Percentiles rank a stretch among this genome's conserved stretches.
These are phyloP conservation scores for Trichoderma virens DNA, from an alignment of 495 filamentous ascomycete genomes.

Conservation along the genomic window DNA sequence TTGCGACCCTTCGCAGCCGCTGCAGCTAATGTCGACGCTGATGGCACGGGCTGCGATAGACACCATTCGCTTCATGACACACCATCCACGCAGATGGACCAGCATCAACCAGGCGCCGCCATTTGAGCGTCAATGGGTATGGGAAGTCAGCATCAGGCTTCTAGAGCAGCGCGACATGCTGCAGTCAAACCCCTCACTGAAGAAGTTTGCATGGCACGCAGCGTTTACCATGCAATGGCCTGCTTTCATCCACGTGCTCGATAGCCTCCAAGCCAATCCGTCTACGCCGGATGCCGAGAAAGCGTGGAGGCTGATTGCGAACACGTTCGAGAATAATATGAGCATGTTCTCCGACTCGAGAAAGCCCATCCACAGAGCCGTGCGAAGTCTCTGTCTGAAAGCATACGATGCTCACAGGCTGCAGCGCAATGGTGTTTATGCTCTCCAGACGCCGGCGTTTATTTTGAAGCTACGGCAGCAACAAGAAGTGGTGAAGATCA, in stretches of 20 bases:
- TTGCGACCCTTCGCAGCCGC: constrained; percentile 26
- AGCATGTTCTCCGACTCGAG: constrained; percentile 22
- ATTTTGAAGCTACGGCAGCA: constrained; percentile 20
- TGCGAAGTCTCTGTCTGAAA: constrained; percentile 28
- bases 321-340: constrained; percentile 15
- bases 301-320: constrained; percentile 20
- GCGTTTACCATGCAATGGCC: constrained; percentile 22
- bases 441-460: constrained; percentile 16
- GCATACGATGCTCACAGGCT: constrained; percentile 24
- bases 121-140: constrained; percentile 19
- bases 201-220: constrained; percentile 21
- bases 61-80: constrained; percentile 15
- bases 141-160: constrained; percentile 19
- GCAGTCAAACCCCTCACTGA: constrained; percentile 22
- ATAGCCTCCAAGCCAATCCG: constrained; percentile 9
- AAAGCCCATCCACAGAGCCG: constrained; percentile 23
- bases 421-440: constrained; percentile 12
- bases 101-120: constrained; percentile 16
- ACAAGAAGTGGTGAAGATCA: constrained; percentile 18
- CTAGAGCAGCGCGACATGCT: constrained; percentile 23
- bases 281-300: constrained; percentile 17
- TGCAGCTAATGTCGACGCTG: constrained; percentile 22
- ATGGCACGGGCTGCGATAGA: constrained; percentile 16
- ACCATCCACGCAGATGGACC: constrained; percentile 18
- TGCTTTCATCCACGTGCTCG: constrained; percentile 19